Conservation (phyloP, 106 monocot genomes). For the Acorus gramineus region DNA sequence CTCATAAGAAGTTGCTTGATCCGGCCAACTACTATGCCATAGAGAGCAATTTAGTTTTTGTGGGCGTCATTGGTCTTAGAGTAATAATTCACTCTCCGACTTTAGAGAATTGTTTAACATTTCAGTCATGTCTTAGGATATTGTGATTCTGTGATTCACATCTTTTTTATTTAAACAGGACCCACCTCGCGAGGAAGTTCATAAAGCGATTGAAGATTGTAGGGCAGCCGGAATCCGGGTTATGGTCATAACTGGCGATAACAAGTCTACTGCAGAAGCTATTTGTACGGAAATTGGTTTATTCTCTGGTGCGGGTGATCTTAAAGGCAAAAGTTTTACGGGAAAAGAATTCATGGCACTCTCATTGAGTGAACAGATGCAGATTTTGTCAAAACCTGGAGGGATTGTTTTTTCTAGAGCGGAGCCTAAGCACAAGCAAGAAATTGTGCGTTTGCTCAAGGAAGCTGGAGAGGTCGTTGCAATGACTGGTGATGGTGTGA, state of each 20-base stretch:
- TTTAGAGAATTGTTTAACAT: too few species aligned
- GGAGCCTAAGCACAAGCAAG: slow-evolving; percentile 60
- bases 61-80: slow-evolving; percentile 45
- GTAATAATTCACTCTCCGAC: slow-evolving; percentile 6
- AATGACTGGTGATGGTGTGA: slow-evolving; percentile 76
- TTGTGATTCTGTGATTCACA: not conserved
- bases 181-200: slow-evolving; percentile 62
- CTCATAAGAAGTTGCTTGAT: slow-evolving; percentile 56
- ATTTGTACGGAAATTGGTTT: slow-evolving; percentile 57
- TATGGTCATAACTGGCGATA: slow-evolving; percentile 66
- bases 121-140: too few species aligned
- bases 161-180: slow-evolving; percentile 23
- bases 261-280: slow-evolving; percentile 69
- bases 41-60: slow-evolving; percentile 51
- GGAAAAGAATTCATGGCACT: slow-evolving; percentile 48
- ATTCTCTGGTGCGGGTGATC: slow-evolving; percentile 14
- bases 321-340: slow-evolving; percentile 44
- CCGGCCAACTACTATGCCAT: slow-evolving; percentile 48
- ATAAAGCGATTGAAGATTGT: slow-evolving; percentile 62
- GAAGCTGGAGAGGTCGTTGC: slow-evolving; percentile 66
- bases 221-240: slow-evolving; percentile 51
- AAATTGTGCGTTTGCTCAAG: slow-evolving; percentile 54
- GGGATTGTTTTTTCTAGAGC: slow-evolving; percentile 53
- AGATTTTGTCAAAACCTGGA: slow-evolving; percentile 28
- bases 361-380: slow-evolving; percentile 17